Evolutionary conservation across 23 red algal genomes (phyloP).

Genomic region (Gracilaria gracilis): DNA sequence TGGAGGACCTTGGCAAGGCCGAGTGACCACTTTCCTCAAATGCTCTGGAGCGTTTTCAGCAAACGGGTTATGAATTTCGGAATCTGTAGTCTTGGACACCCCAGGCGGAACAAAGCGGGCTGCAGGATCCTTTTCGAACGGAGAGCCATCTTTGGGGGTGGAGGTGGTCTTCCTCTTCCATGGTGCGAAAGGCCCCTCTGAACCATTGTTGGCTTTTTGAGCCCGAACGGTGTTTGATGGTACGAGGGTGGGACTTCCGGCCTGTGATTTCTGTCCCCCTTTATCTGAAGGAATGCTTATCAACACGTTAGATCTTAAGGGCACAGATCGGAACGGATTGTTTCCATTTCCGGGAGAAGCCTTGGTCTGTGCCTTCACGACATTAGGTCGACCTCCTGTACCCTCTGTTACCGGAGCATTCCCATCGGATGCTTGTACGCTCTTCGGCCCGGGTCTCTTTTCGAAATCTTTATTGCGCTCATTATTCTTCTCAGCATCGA

Average conservation of each 20-base stretch:
- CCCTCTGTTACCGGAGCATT: not conserved
- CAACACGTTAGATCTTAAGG: not conserved
- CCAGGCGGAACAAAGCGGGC: constrained; percentile 4
- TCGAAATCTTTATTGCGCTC: not conserved
- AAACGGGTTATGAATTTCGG: not conserved
- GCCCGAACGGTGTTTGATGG: not conserved
- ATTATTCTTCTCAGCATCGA: no score
- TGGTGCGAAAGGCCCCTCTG: not conserved
- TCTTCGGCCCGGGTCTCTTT: not conserved
- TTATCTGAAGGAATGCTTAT: not conserved
- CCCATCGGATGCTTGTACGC: not conserved
- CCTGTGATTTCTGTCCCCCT: not conserved
- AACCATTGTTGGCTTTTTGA: not conserved
- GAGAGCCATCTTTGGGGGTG: not conserved
- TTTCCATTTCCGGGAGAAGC: not conserved
- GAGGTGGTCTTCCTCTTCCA: not conserved
- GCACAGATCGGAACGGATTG: not conserved
- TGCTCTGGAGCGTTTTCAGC: not conserved
- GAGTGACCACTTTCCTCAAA: not conserved
- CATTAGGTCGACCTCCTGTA: not conserved
- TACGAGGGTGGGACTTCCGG: not conserved
- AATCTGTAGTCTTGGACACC: not conserved
- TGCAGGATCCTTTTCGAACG: constrained; percentile 1
- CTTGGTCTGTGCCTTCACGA: not conserved
- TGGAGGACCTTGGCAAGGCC: not conserved